Base-by-base conservation (phyloP, 2,329 filamentous ascomycete species). In the Fonsecaea nubica region DNA sequence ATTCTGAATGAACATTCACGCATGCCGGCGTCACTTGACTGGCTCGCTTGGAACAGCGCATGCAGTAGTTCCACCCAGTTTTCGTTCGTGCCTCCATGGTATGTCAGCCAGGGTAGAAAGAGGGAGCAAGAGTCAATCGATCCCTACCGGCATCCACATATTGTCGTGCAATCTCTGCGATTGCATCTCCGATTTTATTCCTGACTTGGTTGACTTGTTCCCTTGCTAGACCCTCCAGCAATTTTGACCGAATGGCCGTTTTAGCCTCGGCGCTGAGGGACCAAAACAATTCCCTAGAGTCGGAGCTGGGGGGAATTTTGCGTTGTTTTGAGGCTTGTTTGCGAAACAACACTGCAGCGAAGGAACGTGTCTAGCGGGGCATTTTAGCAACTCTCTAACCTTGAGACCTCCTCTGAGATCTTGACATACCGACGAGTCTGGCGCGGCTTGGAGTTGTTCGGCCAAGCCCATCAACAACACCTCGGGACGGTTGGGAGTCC, bases 161-260 rank as follows among this genome's bases (percentile, higher is more conserved):
- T 81, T 99, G 93, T 75, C 95, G 89, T 53, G 94, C 95, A 67
- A 99, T 85, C 80, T 99, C 95, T 30, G 95, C 95, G 69, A 98
- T 91, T n/a, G 94, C 93, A 80, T 99, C 95, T 74, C 93, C 95
- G 76, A 98, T 91, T 80, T 99, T 99, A 82, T 97, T 95, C 74
- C 95, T 87, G 55, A 97, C 91, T 45, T 87, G 83, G 68, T 89
- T 86, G 69, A 91, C 87, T 25, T 86, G 82, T 81, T 98, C 95
- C 68, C 83, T 84, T 65, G 87, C 87, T 61, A 97, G 84, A 60
- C 88, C 89, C 75, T 93, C 87, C 50, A 98, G 85, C 65, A 98
- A 83, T 79, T 94, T 97, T 75, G 90, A 86, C 72, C 93, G 89
- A 74, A 98, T 96, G 56, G 88, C 89, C 58, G 87, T 83, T 71